Evolutionary conservation across 768 basidiomycete genomes (phyloP), one percentile per base, ranked within the genome.

Genomic region (Auriscalpium vulgare): DNA sequence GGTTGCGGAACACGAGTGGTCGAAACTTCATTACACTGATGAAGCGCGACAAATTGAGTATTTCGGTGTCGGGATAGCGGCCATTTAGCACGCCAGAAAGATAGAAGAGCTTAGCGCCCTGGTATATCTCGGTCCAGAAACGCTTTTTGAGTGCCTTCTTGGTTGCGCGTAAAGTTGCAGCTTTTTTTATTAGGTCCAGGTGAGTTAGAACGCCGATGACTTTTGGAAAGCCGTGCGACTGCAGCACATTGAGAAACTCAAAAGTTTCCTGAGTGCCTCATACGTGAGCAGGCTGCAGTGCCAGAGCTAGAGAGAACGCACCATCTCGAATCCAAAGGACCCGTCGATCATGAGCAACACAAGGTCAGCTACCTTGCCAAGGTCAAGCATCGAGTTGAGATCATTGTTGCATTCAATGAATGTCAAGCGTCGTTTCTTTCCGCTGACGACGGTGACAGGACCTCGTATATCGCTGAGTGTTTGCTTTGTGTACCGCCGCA

Each of bases 121-220:
- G 90, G 69, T 98, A 98, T 11, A 99, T 98, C 71, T 99, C 97
- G 0, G 95, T 92, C 97, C 97, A 99, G 75, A 99, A 99, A 10
- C 97, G 90, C 67, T 92, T 97, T 72, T 99, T 99, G 40, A 99
- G 81, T 0, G 85, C 74, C 66, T 97, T 97, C 75, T 98, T 99
- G 53, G 92, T 93, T 50, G 83, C 82, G 56, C 87, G 88, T 43
- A 98, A 83, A 4, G 85, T 85, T 0, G 88, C 78, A 6, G 87
- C 80, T 67, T 93, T 95, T 77, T 97, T 97, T 62, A 99, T 89
- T 61, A 99, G 86, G 71, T 98, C 97, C 44, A 98, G 84, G 71
- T 99, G 97, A 48, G 93, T 88, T 48, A 99, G 87, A 56, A 99
- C 72, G 55, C 97, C 95, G 59, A 99, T 92, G 63, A 98, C 93